These are phyloP conservation scores for Microsporum ferrugineum DNA, from an alignment of 2,329 filamentous ascomycete species.

Conservation along the genomic window DNA sequence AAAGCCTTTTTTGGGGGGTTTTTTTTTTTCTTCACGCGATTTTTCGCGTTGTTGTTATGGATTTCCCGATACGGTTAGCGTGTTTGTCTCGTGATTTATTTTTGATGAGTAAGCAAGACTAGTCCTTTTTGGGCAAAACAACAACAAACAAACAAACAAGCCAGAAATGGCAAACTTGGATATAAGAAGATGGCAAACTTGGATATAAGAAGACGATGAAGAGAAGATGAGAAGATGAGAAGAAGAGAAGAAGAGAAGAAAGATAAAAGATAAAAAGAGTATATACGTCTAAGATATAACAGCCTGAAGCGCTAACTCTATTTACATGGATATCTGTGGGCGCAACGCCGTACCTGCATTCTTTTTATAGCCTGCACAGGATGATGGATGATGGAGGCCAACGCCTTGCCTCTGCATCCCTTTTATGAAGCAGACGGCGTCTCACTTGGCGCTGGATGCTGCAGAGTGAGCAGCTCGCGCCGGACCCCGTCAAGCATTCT, in stretches of 20 bases:
- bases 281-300: background rate
- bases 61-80: background rate
- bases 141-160: slow-evolving; percentile 1
- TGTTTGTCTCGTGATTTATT: background rate
- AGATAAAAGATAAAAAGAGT: background rate
- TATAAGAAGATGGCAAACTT: background rate
- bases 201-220: background rate
- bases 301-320: background rate
- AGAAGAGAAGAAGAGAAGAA: background rate
- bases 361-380: background rate
- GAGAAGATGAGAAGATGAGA: background rate
- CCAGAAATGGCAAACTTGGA: background rate
- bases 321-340: background rate
- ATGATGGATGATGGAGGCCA: background rate
- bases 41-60: slow-evolving; percentile 1
- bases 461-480: slow-evolving; percentile 10
- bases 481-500: slow-evolving; percentile 14
- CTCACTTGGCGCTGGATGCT: background rate
- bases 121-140: background rate
- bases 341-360: background rate
- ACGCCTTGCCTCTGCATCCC: background rate
- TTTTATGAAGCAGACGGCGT: background rate
- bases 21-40: background rate
- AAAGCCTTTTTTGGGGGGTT: background rate
- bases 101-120: background rate